Conservation (phyloP, 1,284 basidiomycete genomes). For the Fomitiporia mediterranea region DNA sequence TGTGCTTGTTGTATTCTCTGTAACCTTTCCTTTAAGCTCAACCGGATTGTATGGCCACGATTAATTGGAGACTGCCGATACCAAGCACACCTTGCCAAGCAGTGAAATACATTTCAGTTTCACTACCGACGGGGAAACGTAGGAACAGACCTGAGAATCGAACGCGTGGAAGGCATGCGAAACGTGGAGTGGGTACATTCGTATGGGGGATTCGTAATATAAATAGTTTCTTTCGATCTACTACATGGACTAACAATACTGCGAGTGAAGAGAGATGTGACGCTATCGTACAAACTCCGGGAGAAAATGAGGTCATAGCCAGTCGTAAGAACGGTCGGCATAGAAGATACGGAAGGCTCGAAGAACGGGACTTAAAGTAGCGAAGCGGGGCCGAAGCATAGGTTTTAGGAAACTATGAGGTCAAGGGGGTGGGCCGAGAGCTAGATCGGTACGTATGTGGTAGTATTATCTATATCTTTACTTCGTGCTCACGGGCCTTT, state of each 20-base stretch:
- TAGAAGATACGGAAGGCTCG: not conserved
- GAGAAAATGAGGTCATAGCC: constrained; percentile 4
- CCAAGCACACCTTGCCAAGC: too few species aligned
- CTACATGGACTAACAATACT: not conserved
- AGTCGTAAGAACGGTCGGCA: too few species aligned
- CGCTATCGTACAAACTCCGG: constrained; percentile 8
- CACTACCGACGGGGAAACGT: constrained; percentile 7
- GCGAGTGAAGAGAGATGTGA: not conserved
- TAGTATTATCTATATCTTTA: not conserved
- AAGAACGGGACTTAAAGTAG: not conserved
- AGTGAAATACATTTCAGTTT: too few species aligned
- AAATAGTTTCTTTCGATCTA: not conserved
- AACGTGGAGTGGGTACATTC: not conserved
- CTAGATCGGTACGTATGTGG: not conserved
- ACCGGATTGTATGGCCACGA: too few species aligned
- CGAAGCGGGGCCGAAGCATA: not conserved
- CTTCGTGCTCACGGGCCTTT: constrained; percentile 4
- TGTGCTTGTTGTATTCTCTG: too few species aligned
- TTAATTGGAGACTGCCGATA: too few species aligned
- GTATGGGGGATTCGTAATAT: not conserved
- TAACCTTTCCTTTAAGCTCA: too few species aligned
- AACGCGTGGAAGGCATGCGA: not conserved
- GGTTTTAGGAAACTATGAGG: not conserved
- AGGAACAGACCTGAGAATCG: not conserved
- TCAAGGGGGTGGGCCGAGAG: not conserved